A percentile compares a stretch with the other conserved stretches of the same genome.
phyloP scores from a whole-genome alignment of 2,329 filamentous ascomycete genomes.

The Lasiodiplodia theobromae region DNA sequence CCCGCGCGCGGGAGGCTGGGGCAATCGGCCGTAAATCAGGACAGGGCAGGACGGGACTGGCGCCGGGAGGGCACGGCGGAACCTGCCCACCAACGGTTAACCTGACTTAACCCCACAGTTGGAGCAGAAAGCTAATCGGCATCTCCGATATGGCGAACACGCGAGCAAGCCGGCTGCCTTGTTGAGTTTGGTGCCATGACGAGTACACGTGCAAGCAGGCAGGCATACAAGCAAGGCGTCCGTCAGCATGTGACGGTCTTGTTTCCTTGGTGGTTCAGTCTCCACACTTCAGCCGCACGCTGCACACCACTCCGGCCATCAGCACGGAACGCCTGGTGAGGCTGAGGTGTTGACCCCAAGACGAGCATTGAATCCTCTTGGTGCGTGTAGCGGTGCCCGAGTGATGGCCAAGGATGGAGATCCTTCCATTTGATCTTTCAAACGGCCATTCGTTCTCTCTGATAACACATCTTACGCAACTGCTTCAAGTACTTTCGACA shows the following conservation, averaged over 20 bases:
- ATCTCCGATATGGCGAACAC: conserved; percentile 25
- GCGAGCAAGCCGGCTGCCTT: conserved; percentile 19
- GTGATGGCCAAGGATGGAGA: background rate
- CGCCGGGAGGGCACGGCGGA: conserved; percentile 23
- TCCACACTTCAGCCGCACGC: conserved; percentile 9
- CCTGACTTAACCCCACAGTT: conserved; percentile 25
- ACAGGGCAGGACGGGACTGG: conserved; percentile 21
- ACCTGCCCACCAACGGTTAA: background rate
- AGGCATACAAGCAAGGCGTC: conserved; percentile 8
- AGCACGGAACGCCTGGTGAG: conserved; percentile 13
- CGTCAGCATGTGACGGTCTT: conserved; percentile 6
- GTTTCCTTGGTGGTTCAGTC: background rate
- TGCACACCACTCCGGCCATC: background rate
- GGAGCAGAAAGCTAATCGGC: conserved; percentile 21
- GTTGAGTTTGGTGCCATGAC: background rate
- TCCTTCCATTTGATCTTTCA: background rate
- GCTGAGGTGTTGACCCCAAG: background rate
- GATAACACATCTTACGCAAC: conserved; percentile 8
- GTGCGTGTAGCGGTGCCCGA: background rate
- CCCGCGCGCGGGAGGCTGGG: conserved; percentile 13
- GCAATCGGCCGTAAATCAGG: conserved; percentile 25
- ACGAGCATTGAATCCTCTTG: background rate
- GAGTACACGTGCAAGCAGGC: background rate
- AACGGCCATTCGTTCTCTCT: background rate
- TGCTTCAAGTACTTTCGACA: conserved; percentile 4